Base-by-base conservation (phyloP, 352 stramenopile genomes). In the Albugo candida region DNA sequence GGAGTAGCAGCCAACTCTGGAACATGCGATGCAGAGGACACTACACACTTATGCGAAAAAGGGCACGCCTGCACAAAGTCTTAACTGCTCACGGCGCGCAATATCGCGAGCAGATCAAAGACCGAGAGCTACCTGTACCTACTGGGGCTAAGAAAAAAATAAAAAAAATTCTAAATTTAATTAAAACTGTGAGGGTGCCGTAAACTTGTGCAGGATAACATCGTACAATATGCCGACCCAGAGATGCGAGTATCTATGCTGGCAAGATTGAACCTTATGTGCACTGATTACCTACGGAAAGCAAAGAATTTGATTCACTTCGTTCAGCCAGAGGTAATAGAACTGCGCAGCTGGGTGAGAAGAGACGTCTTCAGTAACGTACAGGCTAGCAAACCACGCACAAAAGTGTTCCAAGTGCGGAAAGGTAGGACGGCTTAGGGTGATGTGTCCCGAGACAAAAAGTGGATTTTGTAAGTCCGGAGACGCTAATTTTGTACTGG, bases 61-160 rank as follows among this genome's bases (percentile, higher is more conserved):
- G 14, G 56, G 53, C 16, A 56, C 52, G 0, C 38, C 52, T 13
- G 36, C 42, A 35, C 45, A 59, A 12, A 39, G 27, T 11, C 55
- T 59, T 53, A 51, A 21, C 27, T 56, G 6, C 59, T 59, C 36
- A 63, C 56, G 0, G 40, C 24, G 3, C 24, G 3, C 24, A 31
- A 31, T 10, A 31, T 31, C 44, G 1, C 38, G 0, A 63, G 51
- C 17, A 21, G 47, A 5, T 47, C 37, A 1, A 56, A 35, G 48
- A 41, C 51, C 0, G 52, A 59, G 17, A 49, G 56, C 38, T 56
- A 49, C 16, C 17, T 59, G 4, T 59, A 59, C 31, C 13, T 54
- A 34, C 51, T 57, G 3, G 52, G 38, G 0, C 41, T 60, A 1
- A 51, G 47, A n/a, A n/a, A n/a, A n/a, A n/a, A n/a, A n/a, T n/a